These are phyloP conservation scores for Pyronema omphalodes DNA, from an alignment of 495 filamentous ascomycete species.

Conservation along the genomic window DNA sequence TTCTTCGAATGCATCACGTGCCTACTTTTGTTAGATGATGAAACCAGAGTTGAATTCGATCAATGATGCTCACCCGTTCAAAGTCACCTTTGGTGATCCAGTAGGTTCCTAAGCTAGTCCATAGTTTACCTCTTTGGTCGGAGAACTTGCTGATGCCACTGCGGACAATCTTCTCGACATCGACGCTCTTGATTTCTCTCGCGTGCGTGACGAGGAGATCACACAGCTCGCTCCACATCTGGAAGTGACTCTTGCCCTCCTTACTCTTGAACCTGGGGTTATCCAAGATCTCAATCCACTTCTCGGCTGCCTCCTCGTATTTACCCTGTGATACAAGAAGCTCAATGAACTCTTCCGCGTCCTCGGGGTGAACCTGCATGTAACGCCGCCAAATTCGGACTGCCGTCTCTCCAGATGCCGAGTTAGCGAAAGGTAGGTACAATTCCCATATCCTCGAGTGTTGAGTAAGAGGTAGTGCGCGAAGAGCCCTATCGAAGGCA, in stretches of 20 bases:
- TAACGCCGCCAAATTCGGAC: constrained; percentile 89
- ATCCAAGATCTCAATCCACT: constrained; percentile 86
- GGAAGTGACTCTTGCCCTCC: constrained; percentile 82
- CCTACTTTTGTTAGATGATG: constrained; percentile 25
- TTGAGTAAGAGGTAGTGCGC: constrained; percentile 88
- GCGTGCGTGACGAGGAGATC: constrained; percentile 86
- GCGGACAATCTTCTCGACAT: constrained; percentile 82
- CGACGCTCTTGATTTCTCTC: constrained; percentile 68
- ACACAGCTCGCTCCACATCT: constrained; percentile 97
- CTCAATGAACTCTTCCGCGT: constrained; percentile 86
- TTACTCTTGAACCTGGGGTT: constrained; percentile 84
- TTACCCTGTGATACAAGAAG: constrained; percentile 62
- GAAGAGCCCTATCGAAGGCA: constrained; percentile 84
- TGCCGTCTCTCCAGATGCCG: constrained; percentile 77
- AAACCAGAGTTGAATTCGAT: background rate
- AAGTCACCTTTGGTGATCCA: constrained; percentile 89
- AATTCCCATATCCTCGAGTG: constrained; percentile 94
- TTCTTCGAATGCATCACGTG: constrained; percentile 88
- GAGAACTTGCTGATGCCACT: constrained; percentile 86
- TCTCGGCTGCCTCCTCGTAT: constrained; percentile 83
- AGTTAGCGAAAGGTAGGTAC: constrained; percentile 81
- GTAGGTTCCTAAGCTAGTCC: constrained; percentile 89
- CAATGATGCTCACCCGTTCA: constrained; percentile 34
- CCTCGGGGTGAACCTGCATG: constrained; percentile 95
- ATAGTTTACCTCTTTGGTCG: constrained; percentile 91